phyloP scores from a whole-genome alignment of 2,329 filamentous ascomycete genomes.

The Scortechinia acanthostroma region DNA sequence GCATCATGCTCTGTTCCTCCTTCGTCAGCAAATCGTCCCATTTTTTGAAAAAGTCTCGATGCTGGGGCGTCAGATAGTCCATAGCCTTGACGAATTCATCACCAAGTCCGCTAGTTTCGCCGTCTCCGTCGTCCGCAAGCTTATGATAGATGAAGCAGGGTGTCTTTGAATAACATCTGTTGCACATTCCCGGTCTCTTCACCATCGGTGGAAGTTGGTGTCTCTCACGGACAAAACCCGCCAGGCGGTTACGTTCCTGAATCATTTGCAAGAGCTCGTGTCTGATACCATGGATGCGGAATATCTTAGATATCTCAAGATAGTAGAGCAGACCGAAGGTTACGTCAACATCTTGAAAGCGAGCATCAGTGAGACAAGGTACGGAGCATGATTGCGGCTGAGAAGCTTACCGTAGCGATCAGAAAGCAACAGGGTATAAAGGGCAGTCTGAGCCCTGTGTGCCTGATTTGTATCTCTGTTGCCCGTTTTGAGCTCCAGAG shows the following conservation, averaged over 20 bases:
- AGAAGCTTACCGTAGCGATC: constrained; percentile 47
- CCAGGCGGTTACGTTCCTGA: constrained; percentile 65
- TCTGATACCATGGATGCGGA: constrained; percentile 56
- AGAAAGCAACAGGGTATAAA: constrained; percentile 66
- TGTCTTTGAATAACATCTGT: constrained; percentile 62
- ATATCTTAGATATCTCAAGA: constrained; percentile 60
- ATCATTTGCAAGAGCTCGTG: constrained; percentile 71
- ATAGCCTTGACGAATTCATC: constrained; percentile 58
- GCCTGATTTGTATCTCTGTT: constrained; percentile 45
- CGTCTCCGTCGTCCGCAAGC: constrained; percentile 56
- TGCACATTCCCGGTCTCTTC: constrained; percentile 57
- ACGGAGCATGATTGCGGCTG: neutral
- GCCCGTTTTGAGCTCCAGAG: constrained; percentile 69
- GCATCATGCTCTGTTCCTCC: constrained; percentile 64
- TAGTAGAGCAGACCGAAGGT: constrained; percentile 68
- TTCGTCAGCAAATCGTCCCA: constrained; percentile 68
- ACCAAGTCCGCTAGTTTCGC: constrained; percentile 54
- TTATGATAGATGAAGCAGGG: constrained; percentile 68
- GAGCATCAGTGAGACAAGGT: neutral
- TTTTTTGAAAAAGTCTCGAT: constrained; percentile 63
- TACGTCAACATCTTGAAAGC: constrained; percentile 45
- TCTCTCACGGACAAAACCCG: constrained; percentile 56
- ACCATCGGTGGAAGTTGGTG: constrained; percentile 56
- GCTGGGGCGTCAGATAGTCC: constrained; percentile 42
- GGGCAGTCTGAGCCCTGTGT: constrained; percentile 65